These are phyloP conservation scores for Kwoniella mangroviensis DNA, from an alignment of 768 basidiomycete genomes.

Conservation along the genomic window DNA sequence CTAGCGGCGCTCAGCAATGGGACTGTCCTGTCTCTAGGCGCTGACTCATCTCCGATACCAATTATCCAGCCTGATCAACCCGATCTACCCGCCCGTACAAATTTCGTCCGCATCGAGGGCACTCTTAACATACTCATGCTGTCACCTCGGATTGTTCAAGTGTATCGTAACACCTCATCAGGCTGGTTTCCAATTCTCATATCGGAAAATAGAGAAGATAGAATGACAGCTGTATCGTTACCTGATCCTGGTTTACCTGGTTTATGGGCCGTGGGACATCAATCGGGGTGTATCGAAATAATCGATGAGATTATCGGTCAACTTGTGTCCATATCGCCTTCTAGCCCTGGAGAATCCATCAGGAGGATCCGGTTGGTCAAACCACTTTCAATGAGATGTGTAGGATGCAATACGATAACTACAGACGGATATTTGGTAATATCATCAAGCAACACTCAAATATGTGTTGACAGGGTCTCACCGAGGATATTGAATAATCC, in stretches of 20 bases:
- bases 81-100: background rate
- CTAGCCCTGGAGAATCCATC: slow-evolving; percentile 67
- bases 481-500: slow-evolving; percentile 8
- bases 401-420: slow-evolving; percentile 71
- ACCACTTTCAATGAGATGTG: slow-evolving; percentile 66
- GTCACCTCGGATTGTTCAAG: background rate
- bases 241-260: slow-evolving; percentile 7
- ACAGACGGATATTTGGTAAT: slow-evolving; percentile 70
- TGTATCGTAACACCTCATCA: slow-evolving; percentile 6
- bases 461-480: slow-evolving; percentile 71
- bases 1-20: slow-evolving; percentile 15
- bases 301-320: slow-evolving; percentile 26
- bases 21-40: background rate
- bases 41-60: background rate
- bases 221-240: slow-evolving; percentile 12
- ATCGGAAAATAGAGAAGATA: slow-evolving; percentile 6
- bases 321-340: slow-evolving; percentile 62
- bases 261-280: slow-evolving; percentile 21
- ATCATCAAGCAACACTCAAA: slow-evolving; percentile 68
- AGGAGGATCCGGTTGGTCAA: slow-evolving; percentile 68
- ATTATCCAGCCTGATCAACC: background rate
- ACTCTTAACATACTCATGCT: slow-evolving; percentile 1
- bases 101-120: slow-evolving; percentile 2
- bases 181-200: slow-evolving; percentile 10
- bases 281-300: slow-evolving; percentile 33